Percentiles rank a stretch among this genome's conserved stretches.
These are phyloP conservation scores for Centaurea solstitialis DNA, from an alignment of 129 eudicot genomes.

Conservation along the genomic window DNA sequence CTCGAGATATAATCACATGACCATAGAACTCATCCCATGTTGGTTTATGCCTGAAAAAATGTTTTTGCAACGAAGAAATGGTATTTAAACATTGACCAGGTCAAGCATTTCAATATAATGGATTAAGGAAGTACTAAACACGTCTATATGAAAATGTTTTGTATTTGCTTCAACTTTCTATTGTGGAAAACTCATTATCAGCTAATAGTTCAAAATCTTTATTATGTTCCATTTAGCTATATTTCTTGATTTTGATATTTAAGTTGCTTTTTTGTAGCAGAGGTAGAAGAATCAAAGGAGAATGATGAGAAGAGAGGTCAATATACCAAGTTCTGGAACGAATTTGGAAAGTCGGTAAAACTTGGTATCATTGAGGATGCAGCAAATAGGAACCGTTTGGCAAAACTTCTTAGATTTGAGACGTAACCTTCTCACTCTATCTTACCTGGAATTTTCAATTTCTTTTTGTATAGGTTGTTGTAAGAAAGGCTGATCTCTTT, in stretches of 20 bases:
- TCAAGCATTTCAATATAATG: background rate
- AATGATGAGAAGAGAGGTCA: constrained; percentile 90
- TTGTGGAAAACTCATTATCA: background rate
- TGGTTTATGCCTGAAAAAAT: background rate
- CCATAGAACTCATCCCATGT: background rate
- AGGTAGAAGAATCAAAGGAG: constrained; percentile 79
- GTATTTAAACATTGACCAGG: background rate
- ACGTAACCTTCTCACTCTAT: constrained; percentile 40
- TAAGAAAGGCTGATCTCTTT: background rate
- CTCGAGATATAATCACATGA: background rate
- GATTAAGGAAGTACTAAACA: background rate
- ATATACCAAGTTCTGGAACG: constrained; percentile 93
- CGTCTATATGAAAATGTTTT: background rate
- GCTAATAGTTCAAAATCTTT: too few relatives aligned
- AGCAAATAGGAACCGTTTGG: constrained; percentile 86
- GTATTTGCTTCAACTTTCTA: background rate
- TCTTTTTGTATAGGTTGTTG: background rate
- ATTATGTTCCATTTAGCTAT: background rate
- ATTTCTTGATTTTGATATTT: background rate
- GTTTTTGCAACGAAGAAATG: background rate
- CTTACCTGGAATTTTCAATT: background rate
- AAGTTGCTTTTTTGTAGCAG: constrained; percentile 35
- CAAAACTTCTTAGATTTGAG: constrained; percentile 92
- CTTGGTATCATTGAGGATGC: constrained; percentile 97
- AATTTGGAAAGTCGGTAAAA: constrained; percentile 93